Evolutionary conservation across 1,284 basidiomycete genomes (phyloP), one percentile per base, ranked within the genome.

Genomic region (Rhodotorula glutinis): DNA sequence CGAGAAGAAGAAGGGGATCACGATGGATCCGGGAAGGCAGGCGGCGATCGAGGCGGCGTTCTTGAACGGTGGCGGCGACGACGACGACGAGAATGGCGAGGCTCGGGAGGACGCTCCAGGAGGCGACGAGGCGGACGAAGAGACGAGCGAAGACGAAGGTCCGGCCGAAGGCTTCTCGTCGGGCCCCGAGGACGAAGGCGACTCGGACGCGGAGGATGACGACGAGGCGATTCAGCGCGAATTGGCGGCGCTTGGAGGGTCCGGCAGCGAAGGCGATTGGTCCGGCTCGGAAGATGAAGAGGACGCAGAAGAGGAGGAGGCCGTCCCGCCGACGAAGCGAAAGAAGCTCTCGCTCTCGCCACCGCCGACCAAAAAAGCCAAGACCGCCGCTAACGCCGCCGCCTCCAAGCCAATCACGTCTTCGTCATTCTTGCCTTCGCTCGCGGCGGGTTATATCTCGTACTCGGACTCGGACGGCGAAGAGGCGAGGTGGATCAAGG

Each of bases 401-500:
- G 53, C n/a, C n/a, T n/a, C n/a, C n/a, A 74, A 70, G 43, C 67
- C 76, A 8, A 71, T 71, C n/a, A 77, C 79, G 4, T 81, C 83
- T 29, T 93, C 92, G 2, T 86, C 87, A 2, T 97, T 96, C 81
- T 83, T 97, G 3, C 94, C 94, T 27, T 89, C 90, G 1, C 85
- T 97, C 38, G 84, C 91, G 2, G 86, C 88, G 13, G 93, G 93
- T 2, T 98, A 90, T 77, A 69, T 79, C 33, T 84, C 87, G 47
- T 85, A 86, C 55, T 90, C 90, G 1, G 86, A 87, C 60, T 91
- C 88, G 25, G 91, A 93, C 75, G 85, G 85, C 67, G 88, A 88
- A 74, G 88, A 90, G 62, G 83, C 80, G 33, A 88, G 88, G 71
- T 82, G 81, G 57, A 82, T 83, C 43, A 82, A 83, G 49, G 85